Evolutionary conservation across 2,329 filamentous ascomycete genomes (phyloP).

Genomic region (Chaetothyriales sp.): DNA sequence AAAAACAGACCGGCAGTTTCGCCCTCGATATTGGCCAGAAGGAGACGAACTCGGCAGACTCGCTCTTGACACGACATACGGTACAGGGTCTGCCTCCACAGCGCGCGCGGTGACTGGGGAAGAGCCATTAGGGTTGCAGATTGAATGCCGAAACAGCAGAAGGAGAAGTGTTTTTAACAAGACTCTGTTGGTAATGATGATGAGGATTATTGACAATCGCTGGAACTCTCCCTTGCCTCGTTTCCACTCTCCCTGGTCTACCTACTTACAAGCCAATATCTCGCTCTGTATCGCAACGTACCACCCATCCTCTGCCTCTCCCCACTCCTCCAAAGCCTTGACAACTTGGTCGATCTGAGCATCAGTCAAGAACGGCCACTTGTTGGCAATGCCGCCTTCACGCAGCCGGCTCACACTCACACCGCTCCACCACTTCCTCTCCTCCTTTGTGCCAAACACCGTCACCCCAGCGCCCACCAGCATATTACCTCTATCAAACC

Average conservation of each 20-base stretch:
- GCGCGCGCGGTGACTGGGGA: background rate
- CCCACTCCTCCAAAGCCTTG: conserved; percentile 22
- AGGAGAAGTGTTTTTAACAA: background rate
- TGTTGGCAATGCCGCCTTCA: conserved; percentile 20
- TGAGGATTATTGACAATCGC: background rate
- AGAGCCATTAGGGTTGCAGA: background rate
- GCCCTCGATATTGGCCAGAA: too few species aligned
- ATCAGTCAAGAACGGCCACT: conserved; percentile 9
- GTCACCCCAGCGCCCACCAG: conserved; percentile 20
- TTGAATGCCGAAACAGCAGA: background rate
- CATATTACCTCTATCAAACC: conserved; percentile 21
- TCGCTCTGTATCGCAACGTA: conserved; percentile 24
- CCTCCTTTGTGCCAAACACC: conserved; percentile 19
- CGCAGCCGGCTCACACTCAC: conserved; percentile 19
- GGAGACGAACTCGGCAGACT: background rate
- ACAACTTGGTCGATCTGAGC: conserved; percentile 24
- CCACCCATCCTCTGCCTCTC: conserved; percentile 26
- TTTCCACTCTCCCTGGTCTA: conserved; percentile 8
- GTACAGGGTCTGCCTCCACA: background rate
- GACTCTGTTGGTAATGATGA: background rate
- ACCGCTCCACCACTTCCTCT: conserved; percentile 19
- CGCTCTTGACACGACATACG: background rate
- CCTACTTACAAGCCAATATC: conserved; percentile 29
- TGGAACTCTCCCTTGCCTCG: background rate
- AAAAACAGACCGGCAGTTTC: background rate